Conservation (phyloP, 345 rosid genomes). For the Gossypium rotundifolium region DNA sequence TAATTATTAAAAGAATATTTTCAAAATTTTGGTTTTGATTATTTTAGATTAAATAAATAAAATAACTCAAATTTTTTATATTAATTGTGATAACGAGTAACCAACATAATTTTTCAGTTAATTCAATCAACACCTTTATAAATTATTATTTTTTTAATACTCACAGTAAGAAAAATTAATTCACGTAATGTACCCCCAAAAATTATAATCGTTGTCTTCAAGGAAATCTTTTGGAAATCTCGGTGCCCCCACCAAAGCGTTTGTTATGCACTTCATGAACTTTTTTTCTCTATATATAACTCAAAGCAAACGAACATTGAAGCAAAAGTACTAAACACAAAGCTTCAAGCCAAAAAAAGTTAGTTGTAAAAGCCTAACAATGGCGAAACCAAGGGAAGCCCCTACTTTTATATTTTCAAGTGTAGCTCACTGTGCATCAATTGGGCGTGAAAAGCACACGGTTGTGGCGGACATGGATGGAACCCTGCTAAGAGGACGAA, state of each 20-base stretch:
- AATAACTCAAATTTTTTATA: too few species aligned
- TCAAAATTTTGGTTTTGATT: too few species aligned
- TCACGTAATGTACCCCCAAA: neutral
- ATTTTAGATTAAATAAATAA: too few species aligned
- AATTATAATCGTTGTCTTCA: neutral
- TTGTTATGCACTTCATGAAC: neutral
- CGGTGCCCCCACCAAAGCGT: neutral
- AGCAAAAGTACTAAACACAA: neutral
- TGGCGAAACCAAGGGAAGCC: neutral
- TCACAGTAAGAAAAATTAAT: too few species aligned
- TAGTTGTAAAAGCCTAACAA: neutral
- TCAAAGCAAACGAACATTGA: neutral
- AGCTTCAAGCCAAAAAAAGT: neutral
- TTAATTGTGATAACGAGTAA: too few species aligned
- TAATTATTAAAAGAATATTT: too few species aligned
- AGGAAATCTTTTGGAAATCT: constrained; percentile 1
- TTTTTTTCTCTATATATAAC: neutral
- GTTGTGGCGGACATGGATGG: constrained; percentile 80
- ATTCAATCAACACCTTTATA: too few species aligned
- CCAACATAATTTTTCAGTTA: too few species aligned
- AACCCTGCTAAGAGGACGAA: constrained; percentile 45
- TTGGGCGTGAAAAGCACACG: constrained; percentile 44
- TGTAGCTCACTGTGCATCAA: constrained; percentile 37
- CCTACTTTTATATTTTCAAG: constrained; percentile 22
- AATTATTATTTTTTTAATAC: too few species aligned